Base-by-base conservation (phyloP, 1,139 yeast genomes). In the Petasospora rhodanensis region DNA sequence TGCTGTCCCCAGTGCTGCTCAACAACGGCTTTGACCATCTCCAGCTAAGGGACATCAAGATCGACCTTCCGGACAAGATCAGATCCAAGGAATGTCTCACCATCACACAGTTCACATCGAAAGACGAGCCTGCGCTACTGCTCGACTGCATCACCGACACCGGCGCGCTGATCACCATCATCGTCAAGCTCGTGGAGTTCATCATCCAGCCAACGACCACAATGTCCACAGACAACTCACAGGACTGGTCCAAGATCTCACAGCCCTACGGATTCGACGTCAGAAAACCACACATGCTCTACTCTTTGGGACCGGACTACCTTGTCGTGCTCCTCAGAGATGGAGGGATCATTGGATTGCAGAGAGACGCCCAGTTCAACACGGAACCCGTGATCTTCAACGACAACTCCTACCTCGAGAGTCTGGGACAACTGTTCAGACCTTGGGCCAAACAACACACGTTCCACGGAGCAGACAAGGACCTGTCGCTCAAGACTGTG, bases 261-360 rank as follows among this genome's bases (percentile, higher is more conserved):
- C 73, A 74, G 22, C 94, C 94, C 1, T 81, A 79, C 52, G 76
- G 86, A 11, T 83, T 85, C 52, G 86, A 82, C 39, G 62, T 80
- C 26, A 69, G 87, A 46, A 57, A 64, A 10, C 91, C 95, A 2
- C 73, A 73, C 38, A 58, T 65, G 14, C 47, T 84, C 39, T 66
- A 68, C 36, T 55, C 79, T 1, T 54, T 77, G 7, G 68, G 70
- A 30, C 43, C 62, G 0, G 49, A 54, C 13, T 64, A 65, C 37
- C 56, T 70, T 8, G 55, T 85, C 7, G 73, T 80, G 0, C 68
- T 84, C 2, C 62, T 85, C 34, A 67, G 68, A 27, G 94, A 86
- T 57, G 95, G 96, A 35, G 79, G 83, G 13, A 51, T 80, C 40
- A 54, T 79, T 45, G 75, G 77, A 42, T 57, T 80, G 56, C 50